Evolutionary conservation across 257 asterid species (phyloP).

Genomic region (Thymus quinquecostatus): DNA sequence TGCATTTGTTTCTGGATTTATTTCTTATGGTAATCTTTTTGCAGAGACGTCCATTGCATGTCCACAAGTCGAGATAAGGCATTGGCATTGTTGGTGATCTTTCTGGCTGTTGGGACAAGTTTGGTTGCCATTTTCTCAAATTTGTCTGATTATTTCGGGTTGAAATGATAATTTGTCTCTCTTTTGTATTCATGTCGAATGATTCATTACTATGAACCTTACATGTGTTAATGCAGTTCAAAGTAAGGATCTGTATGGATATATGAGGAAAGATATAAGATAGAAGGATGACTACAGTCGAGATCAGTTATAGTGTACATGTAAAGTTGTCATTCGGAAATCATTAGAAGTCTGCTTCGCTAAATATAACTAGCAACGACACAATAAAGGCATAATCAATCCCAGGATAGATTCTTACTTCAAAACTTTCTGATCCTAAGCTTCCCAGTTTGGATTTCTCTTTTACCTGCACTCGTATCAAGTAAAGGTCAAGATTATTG

Average conservation of each 20-base stretch:
- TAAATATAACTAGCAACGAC: conserved; percentile 46
- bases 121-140: conserved; percentile 74
- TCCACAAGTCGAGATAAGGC: conserved; percentile 62
- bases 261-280: neutral
- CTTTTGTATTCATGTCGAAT: neutral
- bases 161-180: conserved; percentile 18
- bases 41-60: conserved; percentile 75
- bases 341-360: conserved; percentile 38
- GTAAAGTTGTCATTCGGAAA: neutral
- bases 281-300: neutral
- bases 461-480: conserved; percentile 40
- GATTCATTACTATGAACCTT: neutral
- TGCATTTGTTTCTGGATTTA: conserved; percentile 8
- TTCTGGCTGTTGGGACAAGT: conserved; percentile 84
- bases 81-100: conserved; percentile 69
- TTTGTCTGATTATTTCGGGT: conserved; percentile 42
- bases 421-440: conserved; percentile 42
- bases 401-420: conserved; percentile 61
- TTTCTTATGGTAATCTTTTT: conserved; percentile 9
- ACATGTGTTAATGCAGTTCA: neutral
- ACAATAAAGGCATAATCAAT: conserved; percentile 45
- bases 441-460: conserved; percentile 44
- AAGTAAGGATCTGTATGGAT: neutral
- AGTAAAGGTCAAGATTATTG: neutral
- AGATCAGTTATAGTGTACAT: neutral